Evolutionary conservation across 345 rosid species (phyloP).

Genomic region (Gossypium arboreum): DNA sequence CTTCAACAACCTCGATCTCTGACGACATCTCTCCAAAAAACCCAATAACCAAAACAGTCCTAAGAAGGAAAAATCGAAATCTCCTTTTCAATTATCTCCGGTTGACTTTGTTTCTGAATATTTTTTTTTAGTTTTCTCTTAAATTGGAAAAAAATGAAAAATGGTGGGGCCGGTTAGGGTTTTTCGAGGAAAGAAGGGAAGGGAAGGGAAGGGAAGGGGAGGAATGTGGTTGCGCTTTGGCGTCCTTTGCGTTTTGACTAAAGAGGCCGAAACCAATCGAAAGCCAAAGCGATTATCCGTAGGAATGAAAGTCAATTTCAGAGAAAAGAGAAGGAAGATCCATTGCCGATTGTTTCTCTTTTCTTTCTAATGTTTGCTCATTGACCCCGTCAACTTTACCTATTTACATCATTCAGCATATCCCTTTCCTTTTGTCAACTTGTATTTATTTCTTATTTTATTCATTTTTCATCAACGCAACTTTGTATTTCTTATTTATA

Average conservation of each 20-base stretch:
- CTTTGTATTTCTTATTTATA: too few relatives aligned
- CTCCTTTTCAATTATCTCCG: not conserved
- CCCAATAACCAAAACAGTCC: not conserved
- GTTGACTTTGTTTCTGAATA: conserved; percentile 21
- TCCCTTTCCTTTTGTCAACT: not conserved
- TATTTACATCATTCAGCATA: not conserved
- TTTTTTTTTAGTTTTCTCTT: not conserved
- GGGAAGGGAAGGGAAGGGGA: not conserved
- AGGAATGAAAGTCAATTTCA: not conserved
- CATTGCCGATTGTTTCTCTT: not conserved
- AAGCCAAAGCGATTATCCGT: conserved; percentile 8
- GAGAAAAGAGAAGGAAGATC: not conserved
- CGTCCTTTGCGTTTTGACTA: conserved; percentile 43
- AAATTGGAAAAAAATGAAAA: not conserved
- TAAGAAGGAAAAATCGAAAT: conserved; percentile 18
- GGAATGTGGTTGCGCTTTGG: conserved; percentile 17
- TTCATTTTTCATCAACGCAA: too few relatives aligned
- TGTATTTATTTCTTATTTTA: not conserved
- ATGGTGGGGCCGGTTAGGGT: conserved; percentile 33
- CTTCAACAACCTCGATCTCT: conserved; percentile 96
- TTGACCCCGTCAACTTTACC: not conserved
- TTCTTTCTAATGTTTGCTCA: not conserved
- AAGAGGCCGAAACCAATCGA: conserved; percentile 10
- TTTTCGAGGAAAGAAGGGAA: conserved; percentile 32
- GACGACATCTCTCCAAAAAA: conserved; percentile 59